These are phyloP conservation scores for Crithidia expoeki DNA, from an alignment of 208 protist genomes.

Conservation along the genomic window DNA sequence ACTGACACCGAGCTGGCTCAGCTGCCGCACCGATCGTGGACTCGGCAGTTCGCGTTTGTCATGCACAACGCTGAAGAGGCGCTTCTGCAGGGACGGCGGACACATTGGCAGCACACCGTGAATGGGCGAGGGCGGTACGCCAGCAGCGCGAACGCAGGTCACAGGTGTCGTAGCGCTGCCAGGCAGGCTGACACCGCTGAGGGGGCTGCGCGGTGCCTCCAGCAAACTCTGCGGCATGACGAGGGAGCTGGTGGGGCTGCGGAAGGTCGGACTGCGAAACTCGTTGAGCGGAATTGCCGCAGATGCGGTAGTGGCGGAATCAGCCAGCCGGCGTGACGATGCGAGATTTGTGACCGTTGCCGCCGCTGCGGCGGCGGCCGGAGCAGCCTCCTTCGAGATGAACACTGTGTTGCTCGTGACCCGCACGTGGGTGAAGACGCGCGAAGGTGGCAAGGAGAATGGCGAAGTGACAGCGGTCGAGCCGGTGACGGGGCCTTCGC, in stretches of 20 bases:
- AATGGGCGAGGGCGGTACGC: constrained; percentile 19
- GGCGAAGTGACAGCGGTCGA: constrained; percentile 4
- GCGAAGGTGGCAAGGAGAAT: not conserved
- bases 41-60: constrained; percentile 47
- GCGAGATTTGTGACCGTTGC: too few species aligned
- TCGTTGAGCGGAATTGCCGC: constrained; percentile 5
- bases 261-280: constrained; percentile 5
- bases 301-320: not conserved
- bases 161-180: constrained; percentile 14
- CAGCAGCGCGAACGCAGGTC: not conserved
- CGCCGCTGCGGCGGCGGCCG: too few species aligned
- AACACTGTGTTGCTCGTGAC: constrained; percentile 11
- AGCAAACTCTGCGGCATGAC: constrained; percentile 17
- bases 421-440: constrained; percentile 20
- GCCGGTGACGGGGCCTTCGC: constrained; percentile 8
- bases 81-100: constrained; percentile 19
- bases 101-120: constrained; percentile 23
- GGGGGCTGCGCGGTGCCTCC: constrained; percentile 15
- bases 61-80: constrained; percentile 77
- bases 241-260: constrained; percentile 20
- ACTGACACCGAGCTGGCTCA: constrained; percentile 36
- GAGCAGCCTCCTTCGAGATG: not conserved
- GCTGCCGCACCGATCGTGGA: constrained; percentile 49
- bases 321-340: not conserved
- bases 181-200: constrained; percentile 28